Evolutionary conservation across 108 stramenopile genomes (phyloP).

Genomic region (Skeletonema grethae): DNA sequence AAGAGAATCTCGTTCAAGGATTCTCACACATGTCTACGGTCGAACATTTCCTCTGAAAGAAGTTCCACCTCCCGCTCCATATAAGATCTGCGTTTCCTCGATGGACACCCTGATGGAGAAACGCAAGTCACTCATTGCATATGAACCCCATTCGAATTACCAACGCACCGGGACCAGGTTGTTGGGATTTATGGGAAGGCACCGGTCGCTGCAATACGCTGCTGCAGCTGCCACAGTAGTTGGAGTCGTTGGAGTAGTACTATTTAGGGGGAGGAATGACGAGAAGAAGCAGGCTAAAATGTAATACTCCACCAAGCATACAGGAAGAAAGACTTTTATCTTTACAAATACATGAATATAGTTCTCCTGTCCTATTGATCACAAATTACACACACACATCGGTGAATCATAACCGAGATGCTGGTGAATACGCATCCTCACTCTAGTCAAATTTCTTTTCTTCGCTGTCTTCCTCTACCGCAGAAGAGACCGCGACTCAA

Average conservation of each 20-base stretch:
- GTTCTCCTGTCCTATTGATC: no score
- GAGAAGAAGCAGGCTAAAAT: conserved; percentile 27
- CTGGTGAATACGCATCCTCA: no score
- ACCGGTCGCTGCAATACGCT: conserved; percentile 26
- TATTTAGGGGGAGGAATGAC: conserved; percentile 19
- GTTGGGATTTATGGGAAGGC: conserved; percentile 10
- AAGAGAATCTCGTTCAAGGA: conserved; percentile 56
- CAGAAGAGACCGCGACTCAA: no score
- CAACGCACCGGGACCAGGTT: neutral
- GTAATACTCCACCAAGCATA: neutral
- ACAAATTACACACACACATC: no score
- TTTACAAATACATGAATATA: no score
- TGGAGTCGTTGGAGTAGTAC: conserved; percentile 20
- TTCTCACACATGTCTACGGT: conserved; percentile 79
- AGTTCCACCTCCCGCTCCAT: neutral
- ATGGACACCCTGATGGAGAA: conserved; percentile 26
- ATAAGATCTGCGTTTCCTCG: conserved; percentile 10
- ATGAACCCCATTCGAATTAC: conserved; percentile 30
- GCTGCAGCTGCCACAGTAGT: conserved; percentile 35
- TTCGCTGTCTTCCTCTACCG: no score
- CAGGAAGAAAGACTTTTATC: no score
- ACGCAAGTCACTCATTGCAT: conserved; percentile 36
- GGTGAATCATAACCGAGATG: no score
- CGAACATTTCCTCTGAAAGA: conserved; percentile 68
- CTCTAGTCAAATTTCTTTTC: no score